Base-by-base conservation (phyloP, 2,329 filamentous ascomycete species). In the Fusarium solani-melongenae region DNA sequence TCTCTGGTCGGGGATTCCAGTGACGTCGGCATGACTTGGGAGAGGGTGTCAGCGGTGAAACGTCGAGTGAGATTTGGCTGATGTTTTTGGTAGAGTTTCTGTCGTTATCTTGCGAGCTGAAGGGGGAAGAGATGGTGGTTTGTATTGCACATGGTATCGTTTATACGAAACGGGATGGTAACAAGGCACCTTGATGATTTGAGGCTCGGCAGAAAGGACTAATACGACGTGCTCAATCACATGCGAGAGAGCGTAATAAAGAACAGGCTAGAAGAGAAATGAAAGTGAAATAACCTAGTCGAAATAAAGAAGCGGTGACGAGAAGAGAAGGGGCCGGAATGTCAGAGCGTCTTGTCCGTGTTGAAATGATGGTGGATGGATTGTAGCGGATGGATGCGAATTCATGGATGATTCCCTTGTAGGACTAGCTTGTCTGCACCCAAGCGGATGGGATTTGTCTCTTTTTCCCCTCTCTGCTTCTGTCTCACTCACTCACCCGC, bases 1-100 rank as follows among this genome's bases (percentile, higher is more conserved):
- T 31, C 22, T 34, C n/a, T 56, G 29, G 7, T 34, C n/a, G n/a
- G 44, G n/a, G 70, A 73, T 74, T 69, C 67, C 64, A 66, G 72
- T 69, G 58, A 75, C 64, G 62, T 70, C 36, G 59, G 34, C 38
- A 65, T 62, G 60, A 70, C 36, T 29, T 46, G 29, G 51, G n/a
- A 14, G 65, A 61, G 31, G 51, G 29, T 44, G 41, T 51, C 46
- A 51, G 46, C 46, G 24, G 46, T 31, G 46, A 51, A 51, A 51
- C 46, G 24, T 51, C 9, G 41, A 46, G 41, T 46, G 41, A 46
- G 41, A 46, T 51, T 51, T 29, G 46, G 24, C 22, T 51, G 46
- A 51, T 3, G 17, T 51, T 51, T 51, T 51, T 17, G 22, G 41
- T 46, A 24, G 20, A 24, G 41, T 24, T 46, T 51, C n/a, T 51